Evolutionary conservation across 768 basidiomycete species (phyloP), one percentile per base, ranked within the genome.

Genomic region (Leccinum longicurvipes): DNA sequence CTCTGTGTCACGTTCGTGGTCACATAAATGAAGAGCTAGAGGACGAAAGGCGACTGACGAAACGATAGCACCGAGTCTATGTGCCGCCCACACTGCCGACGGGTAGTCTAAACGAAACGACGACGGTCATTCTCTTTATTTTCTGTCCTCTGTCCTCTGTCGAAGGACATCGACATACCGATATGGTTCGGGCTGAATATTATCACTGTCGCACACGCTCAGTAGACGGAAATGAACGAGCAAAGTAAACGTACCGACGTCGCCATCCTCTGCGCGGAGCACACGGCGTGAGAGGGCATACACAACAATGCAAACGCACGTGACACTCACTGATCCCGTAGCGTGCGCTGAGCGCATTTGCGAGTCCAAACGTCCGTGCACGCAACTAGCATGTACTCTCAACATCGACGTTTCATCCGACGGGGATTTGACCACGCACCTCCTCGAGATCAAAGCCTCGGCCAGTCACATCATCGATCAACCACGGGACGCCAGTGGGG

Each of bases 141-240:
- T 14, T 32, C 15, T 14, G n/a, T n/a, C n/a, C n/a, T n/a, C n/a
- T 15, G 23, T 32, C n/a, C 21, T 24, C 48, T 23, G 39, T 31
- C 6, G 14, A 31, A 42, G 50, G 44, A 45, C 12, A 11, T 9
- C 15, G 23, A 67, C 72, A 60, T 51, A 86, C 85, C 84, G 25
- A 82, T 72, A 64, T 85, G 77, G 60, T 88, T 88, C 15, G 83
- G 81, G 59, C 84, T 82, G 67, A 82, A 82, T 32, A 88, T 61
- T 63, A 84, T 82, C 45, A 85, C 86, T 85, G 46, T n/a, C 23
- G 23, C 6, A 53, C 21, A 55, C 25, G 17, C 32, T 62, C 32
- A 62, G 44, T 36, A 14, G 3, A n/a, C 44, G 5, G 46, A 23
- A 32, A 10, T 44, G 36, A 41, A 24, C 15, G 25, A 8, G 7